Conservation (phyloP, 495 filamentous ascomycete species). For the Aspergillus saccharolyticus region DNA sequence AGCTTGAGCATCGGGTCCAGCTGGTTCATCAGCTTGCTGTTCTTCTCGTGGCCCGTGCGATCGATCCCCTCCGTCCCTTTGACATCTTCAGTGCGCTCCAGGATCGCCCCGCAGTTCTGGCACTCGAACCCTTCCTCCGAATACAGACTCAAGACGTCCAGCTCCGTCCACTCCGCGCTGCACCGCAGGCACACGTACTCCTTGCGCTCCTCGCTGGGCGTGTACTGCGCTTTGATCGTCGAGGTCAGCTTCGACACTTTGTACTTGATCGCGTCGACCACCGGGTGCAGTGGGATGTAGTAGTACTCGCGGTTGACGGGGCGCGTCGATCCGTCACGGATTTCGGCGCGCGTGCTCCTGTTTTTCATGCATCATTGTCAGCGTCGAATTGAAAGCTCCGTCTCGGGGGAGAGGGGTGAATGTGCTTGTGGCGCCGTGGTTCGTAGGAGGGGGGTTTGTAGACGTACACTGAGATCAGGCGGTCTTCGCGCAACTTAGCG, state of each 20-base stretch:
- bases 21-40: constrained; percentile 80
- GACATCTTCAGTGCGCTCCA: constrained; percentile 61
- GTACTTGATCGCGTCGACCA: constrained; percentile 96
- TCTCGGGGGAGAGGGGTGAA: too few species aligned
- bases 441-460: not conserved
- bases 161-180: constrained; percentile 71
- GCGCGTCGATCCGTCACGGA: constrained; percentile 72
- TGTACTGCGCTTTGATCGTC: constrained; percentile 73
- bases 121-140: constrained; percentile 68
- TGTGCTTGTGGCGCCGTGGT: not conserved
- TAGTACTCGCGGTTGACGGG: constrained; percentile 87
- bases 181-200: constrained; percentile 85
- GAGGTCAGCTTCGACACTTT: constrained; percentile 79
- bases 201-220: constrained; percentile 78
- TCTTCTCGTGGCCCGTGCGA: constrained; percentile 74
- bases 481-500: constrained; percentile 75
- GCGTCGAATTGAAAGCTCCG: not conserved
- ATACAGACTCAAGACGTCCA: constrained; percentile 76
- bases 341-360: constrained; percentile 74
- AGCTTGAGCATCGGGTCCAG: constrained; percentile 78
- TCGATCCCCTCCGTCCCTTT: constrained; percentile 53
- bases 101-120: constrained; percentile 66
- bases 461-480: constrained; percentile 71
- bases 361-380: constrained; percentile 7
- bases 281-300: constrained; percentile 90